A percentile compares a stretch with the other conserved stretches of the same genome.
These are phyloP conservation scores for Cynara cardunculus DNA, from an alignment of 129 eudicot species.

Conservation along the genomic window DNA sequence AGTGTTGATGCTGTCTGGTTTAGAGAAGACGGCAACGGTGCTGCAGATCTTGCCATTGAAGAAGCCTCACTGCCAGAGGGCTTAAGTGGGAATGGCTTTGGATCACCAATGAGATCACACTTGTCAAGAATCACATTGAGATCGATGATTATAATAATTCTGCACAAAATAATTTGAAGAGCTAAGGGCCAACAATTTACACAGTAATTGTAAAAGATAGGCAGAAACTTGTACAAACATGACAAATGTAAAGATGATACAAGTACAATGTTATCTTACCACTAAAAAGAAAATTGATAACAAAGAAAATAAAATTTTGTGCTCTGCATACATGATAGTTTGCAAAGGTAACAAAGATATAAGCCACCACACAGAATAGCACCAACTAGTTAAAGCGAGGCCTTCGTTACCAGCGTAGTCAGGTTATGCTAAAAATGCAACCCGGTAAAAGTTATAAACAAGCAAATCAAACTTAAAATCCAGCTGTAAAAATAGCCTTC, in stretches of 20 bases:
- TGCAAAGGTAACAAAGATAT: background rate
- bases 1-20: slow-evolving; percentile 33
- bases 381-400: no score
- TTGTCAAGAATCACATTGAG: slow-evolving; percentile 44
- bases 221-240: background rate
- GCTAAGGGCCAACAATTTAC: background rate
- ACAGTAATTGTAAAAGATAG: background rate
- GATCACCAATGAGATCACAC: slow-evolving; percentile 70
- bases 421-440: background rate
- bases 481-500: no score
- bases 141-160: slow-evolving; percentile 58
- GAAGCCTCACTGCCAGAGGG: slow-evolving; percentile 19
- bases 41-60: slow-evolving; percentile 33
- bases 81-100: slow-evolving; percentile 38
- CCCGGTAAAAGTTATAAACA: background rate
- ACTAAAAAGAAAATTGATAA: no score
- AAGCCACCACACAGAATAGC: background rate
- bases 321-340: background rate
- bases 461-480: background rate
- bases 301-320: background rate
- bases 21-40: slow-evolving; percentile 35
- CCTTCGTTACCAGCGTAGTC: no score
- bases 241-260: slow-evolving; percentile 5
- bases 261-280: background rate
- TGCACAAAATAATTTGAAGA: slow-evolving; percentile 33